A percentile compares a stretch with the other conserved stretches of the same genome.
Conservation (phyloP, 345 rosid genomes). For the Firmiana major region DNA sequence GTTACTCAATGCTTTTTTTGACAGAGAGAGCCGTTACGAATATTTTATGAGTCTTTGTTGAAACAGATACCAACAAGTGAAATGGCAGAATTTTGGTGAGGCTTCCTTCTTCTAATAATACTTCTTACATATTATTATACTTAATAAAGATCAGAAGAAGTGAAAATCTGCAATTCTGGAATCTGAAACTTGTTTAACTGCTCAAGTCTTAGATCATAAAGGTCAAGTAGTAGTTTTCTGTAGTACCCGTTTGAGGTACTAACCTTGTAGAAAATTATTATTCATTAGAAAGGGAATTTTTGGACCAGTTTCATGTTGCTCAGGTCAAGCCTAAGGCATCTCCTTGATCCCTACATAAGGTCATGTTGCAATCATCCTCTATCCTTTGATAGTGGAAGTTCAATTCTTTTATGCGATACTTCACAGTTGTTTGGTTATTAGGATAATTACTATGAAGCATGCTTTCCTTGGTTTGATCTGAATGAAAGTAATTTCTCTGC, state of each 20-base stretch:
- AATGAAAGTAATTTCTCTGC: neutral
- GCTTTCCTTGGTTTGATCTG: neutral
- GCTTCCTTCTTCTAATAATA: slow-evolving; percentile 10
- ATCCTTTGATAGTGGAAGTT: neutral
- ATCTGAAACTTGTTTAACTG: neutral
- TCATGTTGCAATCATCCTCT: neutral
- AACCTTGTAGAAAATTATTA: neutral
- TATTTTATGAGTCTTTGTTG: slow-evolving; percentile 82
- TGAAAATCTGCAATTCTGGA: neutral
- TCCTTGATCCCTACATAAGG: neutral
- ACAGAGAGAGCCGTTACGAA: slow-evolving; percentile 94
- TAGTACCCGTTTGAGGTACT: neutral
- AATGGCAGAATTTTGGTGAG: slow-evolving; percentile 97
- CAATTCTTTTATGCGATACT: neutral
- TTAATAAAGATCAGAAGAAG: neutral
- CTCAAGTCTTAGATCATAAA: neutral
- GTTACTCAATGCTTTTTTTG: slow-evolving; percentile 8
- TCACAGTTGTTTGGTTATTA: neutral
- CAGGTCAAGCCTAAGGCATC: neutral
- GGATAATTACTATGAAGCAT: neutral
- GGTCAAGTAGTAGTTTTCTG: neutral
- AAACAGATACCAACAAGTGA: slow-evolving; percentile 83
- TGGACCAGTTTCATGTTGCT: neutral
- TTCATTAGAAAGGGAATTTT: neutral
- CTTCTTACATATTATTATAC: neutral